A percentile compares a stretch with the other conserved stretches of the same genome.
phyloP scores from a whole-genome alignment of 2,329 filamentous ascomycete genomes.

The Pseudogymnoascus sp. region DNA sequence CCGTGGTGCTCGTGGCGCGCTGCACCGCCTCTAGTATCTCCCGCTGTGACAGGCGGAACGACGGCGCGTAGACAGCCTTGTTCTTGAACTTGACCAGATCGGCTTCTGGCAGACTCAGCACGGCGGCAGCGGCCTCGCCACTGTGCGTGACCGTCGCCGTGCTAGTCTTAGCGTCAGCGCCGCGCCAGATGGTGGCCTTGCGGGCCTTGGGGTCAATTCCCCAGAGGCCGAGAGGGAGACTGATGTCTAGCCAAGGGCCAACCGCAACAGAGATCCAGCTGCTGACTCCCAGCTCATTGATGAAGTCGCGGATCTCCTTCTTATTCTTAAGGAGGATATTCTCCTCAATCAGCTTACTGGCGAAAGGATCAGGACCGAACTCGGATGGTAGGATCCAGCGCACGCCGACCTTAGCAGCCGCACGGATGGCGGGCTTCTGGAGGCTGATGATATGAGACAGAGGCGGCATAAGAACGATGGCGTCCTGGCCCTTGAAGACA shows the following conservation, averaged over 20 bases:
- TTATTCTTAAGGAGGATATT: conserved; percentile 20
- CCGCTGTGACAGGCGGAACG: conserved; percentile 42
- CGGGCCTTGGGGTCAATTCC: conserved; percentile 45
- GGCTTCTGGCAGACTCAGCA: conserved; percentile 37
- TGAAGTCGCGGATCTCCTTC: conserved; percentile 28
- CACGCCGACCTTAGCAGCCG: conserved; percentile 46
- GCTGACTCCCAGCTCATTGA: conserved; percentile 35
- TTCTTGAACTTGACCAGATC: conserved; percentile 37
- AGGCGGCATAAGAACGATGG: conserved; percentile 33
- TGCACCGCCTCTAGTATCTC: conserved; percentile 38
- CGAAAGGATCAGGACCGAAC: conserved; percentile 32
- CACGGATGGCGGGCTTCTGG: conserved; percentile 41
- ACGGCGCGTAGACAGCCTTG: conserved; percentile 36
- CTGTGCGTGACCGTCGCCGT: conserved; percentile 44
- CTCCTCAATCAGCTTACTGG: conserved; percentile 31
- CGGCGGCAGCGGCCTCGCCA: conserved; percentile 46
- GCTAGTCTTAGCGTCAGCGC: conserved; percentile 38
- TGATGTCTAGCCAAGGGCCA: conserved; percentile 50
- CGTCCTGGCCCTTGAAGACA: conserved; percentile 36
- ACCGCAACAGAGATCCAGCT: conserved; percentile 37
- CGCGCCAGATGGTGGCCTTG: conserved; percentile 43
- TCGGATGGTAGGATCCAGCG: conserved; percentile 48
- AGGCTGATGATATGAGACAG: conserved; percentile 29
- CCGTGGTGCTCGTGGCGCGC: conserved; percentile 23
- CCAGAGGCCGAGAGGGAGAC: conserved; percentile 36